Evolutionary conservation across 2,329 filamentous ascomycete genomes (phyloP), one percentile per base, ranked within the genome.

Genomic region (Colletotrichum sp.): DNA sequence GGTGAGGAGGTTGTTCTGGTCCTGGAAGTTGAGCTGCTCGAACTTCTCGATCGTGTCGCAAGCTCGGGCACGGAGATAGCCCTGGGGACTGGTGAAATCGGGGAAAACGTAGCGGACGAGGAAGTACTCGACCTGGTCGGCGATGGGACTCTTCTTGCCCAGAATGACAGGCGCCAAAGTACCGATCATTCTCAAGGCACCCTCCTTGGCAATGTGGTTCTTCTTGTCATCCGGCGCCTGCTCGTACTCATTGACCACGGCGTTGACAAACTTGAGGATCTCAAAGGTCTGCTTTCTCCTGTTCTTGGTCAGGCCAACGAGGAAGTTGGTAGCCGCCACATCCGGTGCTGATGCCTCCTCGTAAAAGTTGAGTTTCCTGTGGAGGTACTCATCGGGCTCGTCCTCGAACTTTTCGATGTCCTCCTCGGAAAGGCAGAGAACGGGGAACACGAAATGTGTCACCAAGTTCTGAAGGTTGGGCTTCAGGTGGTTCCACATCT

Each of bases 11-110:
- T 99, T 98, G 88, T 96, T 96, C 71, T 94, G 92, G 81, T 99
- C 96, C 88, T 98, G 96, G 91, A 98, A 99, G 83, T 99, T 94
- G 77, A 98, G 92, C 84, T 96, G 94, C 86, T 98, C 96, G 79
- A 98, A 99, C 86, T 98, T 98, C 88, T 98, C 97, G 76, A 99
- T 92, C 0, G 96, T 98, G 83, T 99, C 96, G 85, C 97, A 99
- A 78, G 97, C 97, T 78, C 97, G 94, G 38, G 97, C 97, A 73
- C 97, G 94, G 65, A 99, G 92, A 87, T 96, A 98, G 43, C 96
- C 97, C 82, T 98, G 95, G 16, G 92, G 90, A 85, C 95, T 98
- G 80, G 95, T 93, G 88, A 99, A 99, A 82, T 99, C 97, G 62
- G 97, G 97, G 88, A 99, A 98, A 73, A 99, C 97, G 82, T 98